Conservation (phyloP, 306 rosid genomes). For the Castanea sativa region DNA sequence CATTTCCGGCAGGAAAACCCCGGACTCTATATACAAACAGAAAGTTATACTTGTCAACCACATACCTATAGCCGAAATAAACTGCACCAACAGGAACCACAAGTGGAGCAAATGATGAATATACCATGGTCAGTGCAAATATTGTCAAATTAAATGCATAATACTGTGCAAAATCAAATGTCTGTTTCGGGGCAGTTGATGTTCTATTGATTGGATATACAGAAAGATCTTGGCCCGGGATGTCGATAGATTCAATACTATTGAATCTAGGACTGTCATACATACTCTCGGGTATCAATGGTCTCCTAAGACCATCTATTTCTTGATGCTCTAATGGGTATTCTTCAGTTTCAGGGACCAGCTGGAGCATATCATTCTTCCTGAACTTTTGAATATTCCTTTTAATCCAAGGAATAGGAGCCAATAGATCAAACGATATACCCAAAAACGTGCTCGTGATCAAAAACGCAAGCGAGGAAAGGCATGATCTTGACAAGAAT, state of each 20-base stretch:
- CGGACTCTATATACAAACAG: constrained; percentile 83
- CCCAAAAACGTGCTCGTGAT: constrained; percentile 94
- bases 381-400: constrained; percentile 65
- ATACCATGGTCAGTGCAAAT: constrained; percentile 85
- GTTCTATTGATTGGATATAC: constrained; percentile 75
- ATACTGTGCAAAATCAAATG: constrained; percentile 95
- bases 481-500: constrained; percentile 88
- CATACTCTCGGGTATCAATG: constrained; percentile 45
- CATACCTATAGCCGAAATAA: constrained; percentile 90
- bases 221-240: constrained; percentile 73
- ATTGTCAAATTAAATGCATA: constrained; percentile 90
- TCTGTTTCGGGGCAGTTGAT: constrained; percentile 82
- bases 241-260: constrained; percentile 27
- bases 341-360: constrained; percentile 89
- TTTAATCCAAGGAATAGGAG: constrained; percentile 96
- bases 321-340: constrained; percentile 76
- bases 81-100: constrained; percentile 90
- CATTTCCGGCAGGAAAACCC: constrained; percentile 97
- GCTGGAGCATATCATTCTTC: constrained; percentile 94
- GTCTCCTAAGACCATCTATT: constrained; percentile 62
- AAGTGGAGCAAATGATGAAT: constrained; percentile 83
- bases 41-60: constrained; percentile 95
- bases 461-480: constrained; percentile 89
- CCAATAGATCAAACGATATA: constrained; percentile 87
- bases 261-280: constrained; percentile 47